Base-by-base conservation (phyloP, 1,284 basidiomycete species). In the Ustilago cynodontis region DNA sequence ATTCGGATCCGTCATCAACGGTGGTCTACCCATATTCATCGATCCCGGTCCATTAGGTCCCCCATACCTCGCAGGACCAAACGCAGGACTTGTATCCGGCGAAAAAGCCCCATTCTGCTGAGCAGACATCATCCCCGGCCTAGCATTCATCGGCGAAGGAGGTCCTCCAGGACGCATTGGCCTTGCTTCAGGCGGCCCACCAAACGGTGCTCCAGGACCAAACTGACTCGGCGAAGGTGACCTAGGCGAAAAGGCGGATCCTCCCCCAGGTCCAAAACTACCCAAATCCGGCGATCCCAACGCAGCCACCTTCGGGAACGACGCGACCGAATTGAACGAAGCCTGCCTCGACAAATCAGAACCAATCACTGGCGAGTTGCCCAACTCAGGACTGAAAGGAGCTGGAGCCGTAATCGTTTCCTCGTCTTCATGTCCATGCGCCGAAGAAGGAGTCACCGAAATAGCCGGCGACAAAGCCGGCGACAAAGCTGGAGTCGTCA, bases 391-490 rank as follows among this genome's bases (percentile, higher is more conserved):
- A 43, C 59, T 59, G 52, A 47, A 58, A 0, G 60, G 35, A 13
- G 62, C 18, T 11, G 60, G 45, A 14, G 49, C 29, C 18, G 51
- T 39, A 16, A 63, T 33, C 18, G 11, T 52, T 26, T 24, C 43
- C 2, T 22, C 45, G 10, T 65, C 68, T 22, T 65, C 57, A 33
- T 65, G 59, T n/a, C 62, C 62, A 20, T 71, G 51, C 10, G 51
- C 39, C 13, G 77, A 69, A n/a, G 79, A 79, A 11, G 81, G 80
- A 10, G 78, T 82, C 55, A 82, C 66, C 16, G 81, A 82, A 49
- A 79, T 80, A n/a, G 79, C 63, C 0, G 81, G 80, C n/a, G 80
- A 82, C 18, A 79, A 58, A n/a, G 79, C 63, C 0, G 81, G 80
- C n/a, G 80, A 82, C 18, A 79, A 58, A 14, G 51, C 71, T 4